phyloP scores from a whole-genome alignment of 2,329 filamentous ascomycete genomes.

The Neonectria faginata region DNA sequence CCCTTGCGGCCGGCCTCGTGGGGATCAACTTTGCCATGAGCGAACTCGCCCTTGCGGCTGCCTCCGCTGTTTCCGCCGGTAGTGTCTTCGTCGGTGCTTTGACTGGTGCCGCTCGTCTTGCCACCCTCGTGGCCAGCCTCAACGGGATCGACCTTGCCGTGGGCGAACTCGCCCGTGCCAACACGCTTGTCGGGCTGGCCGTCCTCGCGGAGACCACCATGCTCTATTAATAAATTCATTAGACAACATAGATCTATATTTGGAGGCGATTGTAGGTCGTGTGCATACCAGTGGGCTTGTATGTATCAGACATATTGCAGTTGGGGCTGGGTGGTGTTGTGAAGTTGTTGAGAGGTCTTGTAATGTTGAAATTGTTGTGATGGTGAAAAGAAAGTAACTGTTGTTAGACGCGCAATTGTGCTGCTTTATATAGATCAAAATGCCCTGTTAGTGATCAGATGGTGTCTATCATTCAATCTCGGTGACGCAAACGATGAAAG shows the following conservation, averaged over 20 bases:
- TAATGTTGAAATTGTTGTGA: neutral
- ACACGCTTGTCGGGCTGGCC: conserved; percentile 39
- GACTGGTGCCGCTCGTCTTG: conserved; percentile 28
- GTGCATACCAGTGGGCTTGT: conserved; percentile 2
- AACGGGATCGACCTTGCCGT: conserved; percentile 40
- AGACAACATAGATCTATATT: neutral
- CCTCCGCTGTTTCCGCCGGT: neutral
- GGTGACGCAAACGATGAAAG: neutral
- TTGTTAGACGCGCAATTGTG: neutral
- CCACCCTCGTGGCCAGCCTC: conserved; percentile 36
- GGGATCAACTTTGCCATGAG: neutral
- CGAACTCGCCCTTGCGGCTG: neutral
- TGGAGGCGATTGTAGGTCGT: neutral
- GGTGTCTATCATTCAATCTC: neutral
- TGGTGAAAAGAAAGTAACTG: neutral
- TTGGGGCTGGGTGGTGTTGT: neutral
- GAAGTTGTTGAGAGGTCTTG: neutral
- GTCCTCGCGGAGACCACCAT: conserved; percentile 41
- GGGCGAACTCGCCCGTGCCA: conserved; percentile 40
- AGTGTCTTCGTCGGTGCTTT: neutral
- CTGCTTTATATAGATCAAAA: neutral
- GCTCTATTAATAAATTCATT: conserved; percentile 17
- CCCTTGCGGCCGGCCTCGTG: conserved; percentile 2
- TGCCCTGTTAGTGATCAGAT: neutral
- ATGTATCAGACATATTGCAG: conserved; percentile 1